These are phyloP conservation scores for Quercus wislizeni DNA, from an alignment of 306 rosid genomes.

Conservation along the genomic window DNA sequence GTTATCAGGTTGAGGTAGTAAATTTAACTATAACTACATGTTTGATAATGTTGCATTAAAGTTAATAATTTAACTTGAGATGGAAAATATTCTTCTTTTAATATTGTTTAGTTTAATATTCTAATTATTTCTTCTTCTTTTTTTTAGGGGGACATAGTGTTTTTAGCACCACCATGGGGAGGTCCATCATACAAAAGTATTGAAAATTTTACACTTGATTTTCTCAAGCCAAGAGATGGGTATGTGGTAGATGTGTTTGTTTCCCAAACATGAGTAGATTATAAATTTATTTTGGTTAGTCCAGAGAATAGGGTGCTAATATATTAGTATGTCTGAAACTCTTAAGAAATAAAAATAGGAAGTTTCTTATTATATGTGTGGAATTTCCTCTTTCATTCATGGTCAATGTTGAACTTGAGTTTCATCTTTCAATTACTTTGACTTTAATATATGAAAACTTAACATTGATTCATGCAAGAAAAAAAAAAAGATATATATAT, in stretches of 20 bases:
- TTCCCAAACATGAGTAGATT: not conserved
- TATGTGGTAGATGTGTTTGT: constrained; percentile 10
- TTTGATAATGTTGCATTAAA: too few species aligned
- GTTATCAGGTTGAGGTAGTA: not conserved
- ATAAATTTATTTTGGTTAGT: not conserved
- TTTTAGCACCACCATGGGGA: constrained; percentile 45
- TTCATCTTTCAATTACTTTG: not conserved
- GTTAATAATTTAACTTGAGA: not conserved
- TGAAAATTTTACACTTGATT: constrained; percentile 29
- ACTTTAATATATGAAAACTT: not conserved
- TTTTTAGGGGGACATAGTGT: constrained; percentile 35
- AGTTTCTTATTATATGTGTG: not conserved
- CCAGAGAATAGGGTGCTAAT: not conserved
- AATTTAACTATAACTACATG: too few species aligned
- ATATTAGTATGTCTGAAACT: not conserved
- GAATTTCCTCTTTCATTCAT: not conserved
- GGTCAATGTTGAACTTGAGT: not conserved
- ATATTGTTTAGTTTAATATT: not conserved
- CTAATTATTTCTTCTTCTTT: not conserved
- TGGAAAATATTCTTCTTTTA: not conserved
- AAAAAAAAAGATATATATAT: not conserved
- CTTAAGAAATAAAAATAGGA: not conserved
- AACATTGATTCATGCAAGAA: not conserved
- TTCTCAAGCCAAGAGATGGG: constrained; percentile 40
- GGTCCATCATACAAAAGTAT: constrained; percentile 29